Evolutionary conservation across 2,329 filamentous ascomycete species (phyloP).

Genomic region (Ophiocordyceps polyrhachis-furcata): DNA sequence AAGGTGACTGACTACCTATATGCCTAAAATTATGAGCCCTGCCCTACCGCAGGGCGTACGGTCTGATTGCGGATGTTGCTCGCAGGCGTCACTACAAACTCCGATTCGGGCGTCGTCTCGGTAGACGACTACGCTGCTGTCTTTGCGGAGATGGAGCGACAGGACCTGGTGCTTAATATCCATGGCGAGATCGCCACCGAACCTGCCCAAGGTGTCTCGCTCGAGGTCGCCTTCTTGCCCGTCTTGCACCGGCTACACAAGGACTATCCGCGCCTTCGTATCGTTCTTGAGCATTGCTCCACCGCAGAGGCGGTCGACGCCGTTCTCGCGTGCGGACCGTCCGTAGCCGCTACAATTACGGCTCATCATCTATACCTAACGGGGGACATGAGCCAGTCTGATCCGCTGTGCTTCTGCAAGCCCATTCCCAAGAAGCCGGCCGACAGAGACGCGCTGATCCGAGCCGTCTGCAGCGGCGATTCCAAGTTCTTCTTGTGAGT

Average conservation of each 20-base stretch:
- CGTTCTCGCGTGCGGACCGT: constrained; percentile 57
- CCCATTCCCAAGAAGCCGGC: constrained; percentile 56
- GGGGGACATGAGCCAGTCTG: constrained; percentile 35
- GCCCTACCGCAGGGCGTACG: neutral
- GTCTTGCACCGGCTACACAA: constrained; percentile 56
- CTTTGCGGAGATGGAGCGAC: constrained; percentile 76
- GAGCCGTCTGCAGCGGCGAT: constrained; percentile 38
- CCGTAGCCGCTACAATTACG: constrained; percentile 64
- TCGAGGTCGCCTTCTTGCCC: constrained; percentile 50
- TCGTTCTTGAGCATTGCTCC: constrained; percentile 67
- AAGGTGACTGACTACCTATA: constrained; percentile 5
- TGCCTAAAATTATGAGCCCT: neutral
- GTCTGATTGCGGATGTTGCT: neutral
- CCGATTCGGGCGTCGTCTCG: constrained; percentile 48
- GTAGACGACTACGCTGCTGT: constrained; percentile 57
- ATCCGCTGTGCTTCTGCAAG: constrained; percentile 46
- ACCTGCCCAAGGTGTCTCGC: constrained; percentile 20
- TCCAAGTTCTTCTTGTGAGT: constrained; percentile 45
- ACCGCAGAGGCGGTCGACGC: constrained; percentile 65
- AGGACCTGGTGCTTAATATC: constrained; percentile 74
- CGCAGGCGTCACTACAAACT: constrained; percentile 43
- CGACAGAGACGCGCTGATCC: constrained; percentile 43
- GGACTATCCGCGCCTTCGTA: constrained; percentile 53
- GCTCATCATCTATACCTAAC: constrained; percentile 73
- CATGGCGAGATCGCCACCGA: constrained; percentile 53